A percentile compares a stretch with the other conserved stretches of the same genome.
These are phyloP conservation scores for Trichocladium uniseriatum DNA, from an alignment of 495 filamentous ascomycete genomes.

Conservation along the genomic window DNA sequence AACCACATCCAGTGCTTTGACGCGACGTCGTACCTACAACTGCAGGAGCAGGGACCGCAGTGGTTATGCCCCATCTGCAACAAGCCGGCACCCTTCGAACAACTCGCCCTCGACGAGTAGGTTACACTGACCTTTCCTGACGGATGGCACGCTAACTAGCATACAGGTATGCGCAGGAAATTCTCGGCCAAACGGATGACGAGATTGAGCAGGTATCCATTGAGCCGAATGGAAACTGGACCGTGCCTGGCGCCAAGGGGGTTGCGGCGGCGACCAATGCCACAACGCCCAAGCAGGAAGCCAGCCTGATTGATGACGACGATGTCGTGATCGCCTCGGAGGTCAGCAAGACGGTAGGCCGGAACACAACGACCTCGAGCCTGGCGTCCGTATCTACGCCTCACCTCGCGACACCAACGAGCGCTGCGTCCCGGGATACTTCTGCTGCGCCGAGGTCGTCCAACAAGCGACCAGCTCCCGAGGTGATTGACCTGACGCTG, in stretches of 20 bases:
- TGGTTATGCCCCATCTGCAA: slow-evolving; percentile 92
- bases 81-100: slow-evolving; percentile 70
- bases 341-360: slow-evolving; percentile 16
- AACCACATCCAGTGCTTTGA: slow-evolving; percentile 94
- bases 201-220: slow-evolving; percentile 78
- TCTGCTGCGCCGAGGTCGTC: slow-evolving; percentile 35
- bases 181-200: slow-evolving; percentile 59
- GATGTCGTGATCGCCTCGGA: slow-evolving; percentile 58
- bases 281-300: slow-evolving; percentile 10
- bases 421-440: slow-evolving; percentile 20
- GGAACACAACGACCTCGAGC: slow-evolving; percentile 11
- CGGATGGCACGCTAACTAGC: neutral
- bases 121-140: slow-evolving; percentile 12
- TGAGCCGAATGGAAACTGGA: slow-evolving; percentile 79
- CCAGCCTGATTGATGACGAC: slow-evolving; percentile 46
- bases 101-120: slow-evolving; percentile 78
- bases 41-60: slow-evolving; percentile 91
- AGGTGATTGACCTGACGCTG: slow-evolving; percentile 71
- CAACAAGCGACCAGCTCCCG: slow-evolving; percentile 53
- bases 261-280: slow-evolving; percentile 3
- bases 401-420: slow-evolving; percentile 23
- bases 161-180: slow-evolving; percentile 75
- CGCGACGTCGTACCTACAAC: slow-evolving; percentile 80
- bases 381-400: slow-evolving; percentile 6
- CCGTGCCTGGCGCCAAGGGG: slow-evolving; percentile 31